Conservation (phyloP, 176 grass and related monocot genomes). For the Cenchrus americanus region DNA sequence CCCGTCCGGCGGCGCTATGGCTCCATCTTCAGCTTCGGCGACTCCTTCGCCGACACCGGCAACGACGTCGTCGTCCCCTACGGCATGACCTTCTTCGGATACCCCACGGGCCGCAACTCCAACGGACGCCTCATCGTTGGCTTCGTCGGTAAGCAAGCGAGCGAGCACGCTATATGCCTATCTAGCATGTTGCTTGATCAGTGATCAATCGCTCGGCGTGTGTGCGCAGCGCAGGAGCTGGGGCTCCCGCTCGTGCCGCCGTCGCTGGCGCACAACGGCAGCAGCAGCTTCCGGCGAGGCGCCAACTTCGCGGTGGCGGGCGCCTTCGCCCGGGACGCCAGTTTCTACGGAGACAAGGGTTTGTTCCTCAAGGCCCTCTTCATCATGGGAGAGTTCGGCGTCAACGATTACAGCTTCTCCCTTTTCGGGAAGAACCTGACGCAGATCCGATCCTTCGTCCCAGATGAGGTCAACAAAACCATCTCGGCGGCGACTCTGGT, state of each 20-base stretch:
- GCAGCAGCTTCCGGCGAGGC: slow-evolving; percentile 42
- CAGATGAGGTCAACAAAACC: background rate
- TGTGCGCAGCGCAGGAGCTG: slow-evolving; percentile 5
- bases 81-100: slow-evolving; percentile 51
- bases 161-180: no score
- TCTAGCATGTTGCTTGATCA: no score
- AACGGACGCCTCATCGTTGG: slow-evolving; percentile 64
- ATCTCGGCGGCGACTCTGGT: slow-evolving; percentile 32
- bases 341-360: slow-evolving; percentile 33
- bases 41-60: slow-evolving; percentile 49
- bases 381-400: slow-evolving; percentile 42
- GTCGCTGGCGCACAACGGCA: slow-evolving; percentile 40
- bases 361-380: slow-evolving; percentile 43
- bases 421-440: slow-evolving; percentile 11
- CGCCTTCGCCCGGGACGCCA: slow-evolving; percentile 35
- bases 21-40: slow-evolving; percentile 48
- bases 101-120: slow-evolving; percentile 52
- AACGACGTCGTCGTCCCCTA: slow-evolving; percentile 40
- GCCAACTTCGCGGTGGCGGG: slow-evolving; percentile 59
- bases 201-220: background rate
- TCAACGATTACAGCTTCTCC: slow-evolving; percentile 38
- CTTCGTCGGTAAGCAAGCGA: slow-evolving; percentile 39
- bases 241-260: slow-evolving; percentile 40
- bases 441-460: slow-evolving; percentile 29
- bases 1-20: background rate